phyloP scores from a whole-genome alignment of 352 stramenopile genomes.

The Pythium utonaiense region DNA sequence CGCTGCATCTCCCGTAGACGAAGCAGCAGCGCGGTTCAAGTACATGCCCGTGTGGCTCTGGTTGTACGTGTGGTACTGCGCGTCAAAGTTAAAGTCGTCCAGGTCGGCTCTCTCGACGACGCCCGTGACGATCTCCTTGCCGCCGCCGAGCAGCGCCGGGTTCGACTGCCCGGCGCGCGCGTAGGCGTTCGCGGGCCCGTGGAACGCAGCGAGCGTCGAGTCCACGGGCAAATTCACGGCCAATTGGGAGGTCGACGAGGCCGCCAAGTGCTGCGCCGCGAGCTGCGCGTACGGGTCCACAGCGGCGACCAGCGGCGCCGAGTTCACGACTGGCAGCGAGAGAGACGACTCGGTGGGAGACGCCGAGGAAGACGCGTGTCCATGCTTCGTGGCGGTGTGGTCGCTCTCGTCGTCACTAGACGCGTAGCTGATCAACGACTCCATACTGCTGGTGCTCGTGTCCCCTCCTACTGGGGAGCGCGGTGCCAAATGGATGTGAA shows the following conservation, averaged over 20 bases:
- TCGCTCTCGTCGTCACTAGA: constrained; percentile 21
- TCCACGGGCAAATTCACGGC: constrained; percentile 64
- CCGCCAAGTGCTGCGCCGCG: constrained; percentile 35
- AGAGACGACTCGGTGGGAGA: constrained; percentile 15
- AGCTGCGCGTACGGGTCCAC: constrained; percentile 28
- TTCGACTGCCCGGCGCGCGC: constrained; percentile 24
- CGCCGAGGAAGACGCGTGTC: not conserved
- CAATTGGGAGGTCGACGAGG: constrained; percentile 37
- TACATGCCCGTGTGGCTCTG: constrained; percentile 32
- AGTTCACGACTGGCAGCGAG: constrained; percentile 48
- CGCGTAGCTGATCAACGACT: constrained; percentile 22
- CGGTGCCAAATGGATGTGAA: no score
- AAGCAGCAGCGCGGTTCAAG: constrained; percentile 11
- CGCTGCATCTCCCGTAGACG: not conserved
- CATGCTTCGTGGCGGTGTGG: constrained; percentile 1
- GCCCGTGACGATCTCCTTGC: constrained; percentile 74
- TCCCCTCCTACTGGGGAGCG: no score
- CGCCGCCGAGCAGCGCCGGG: constrained; percentile 40
- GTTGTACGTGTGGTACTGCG: constrained; percentile 81
- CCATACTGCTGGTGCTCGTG: constrained; percentile 14
- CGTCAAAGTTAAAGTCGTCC: constrained; percentile 77
- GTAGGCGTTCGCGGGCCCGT: constrained; percentile 36
- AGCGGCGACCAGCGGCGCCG: constrained; percentile 38
- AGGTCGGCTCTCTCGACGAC: constrained; percentile 67
- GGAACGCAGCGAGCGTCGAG: constrained; percentile 49